phyloP scores from a whole-genome alignment of 768 basidiomycete species.

The Mycena galericulata region DNA sequence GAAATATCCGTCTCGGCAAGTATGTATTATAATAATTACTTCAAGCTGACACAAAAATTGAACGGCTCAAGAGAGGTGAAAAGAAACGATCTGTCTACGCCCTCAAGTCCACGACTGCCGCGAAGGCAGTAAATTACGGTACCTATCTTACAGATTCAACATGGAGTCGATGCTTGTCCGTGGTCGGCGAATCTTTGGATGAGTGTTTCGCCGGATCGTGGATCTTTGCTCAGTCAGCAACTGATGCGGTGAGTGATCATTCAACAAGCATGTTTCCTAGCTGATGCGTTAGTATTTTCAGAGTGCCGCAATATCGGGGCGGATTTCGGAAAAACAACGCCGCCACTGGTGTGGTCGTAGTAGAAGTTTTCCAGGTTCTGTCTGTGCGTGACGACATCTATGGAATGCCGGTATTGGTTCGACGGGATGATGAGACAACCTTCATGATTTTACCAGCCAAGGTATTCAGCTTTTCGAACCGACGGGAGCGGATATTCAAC shows the following conservation, averaged over 20 bases:
- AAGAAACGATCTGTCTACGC: background rate
- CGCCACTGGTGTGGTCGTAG: too few species aligned
- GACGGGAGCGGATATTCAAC: too few species aligned
- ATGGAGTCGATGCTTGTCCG: background rate
- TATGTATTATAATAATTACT: background rate
- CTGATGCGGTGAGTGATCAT: background rate
- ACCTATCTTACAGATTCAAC: background rate
- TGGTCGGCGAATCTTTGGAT: background rate
- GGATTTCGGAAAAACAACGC: background rate
- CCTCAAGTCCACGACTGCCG: background rate
- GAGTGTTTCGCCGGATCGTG: conserved; percentile 4
- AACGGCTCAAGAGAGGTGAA: background rate
- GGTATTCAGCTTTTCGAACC: background rate
- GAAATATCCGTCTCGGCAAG: background rate
- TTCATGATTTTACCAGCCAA: background rate
- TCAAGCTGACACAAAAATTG: background rate
- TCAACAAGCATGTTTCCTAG: background rate
- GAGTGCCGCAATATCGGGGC: background rate
- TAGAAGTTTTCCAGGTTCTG: background rate
- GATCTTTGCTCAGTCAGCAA: background rate
- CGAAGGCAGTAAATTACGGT: conserved; percentile 1
- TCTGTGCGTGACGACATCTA: background rate
- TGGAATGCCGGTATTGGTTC: conserved; percentile 6
- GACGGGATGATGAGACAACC: background rate
- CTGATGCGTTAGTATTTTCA: background rate